Evolutionary conservation across 2,329 filamentous ascomycete genomes (phyloP).

Genomic region (Colletotrichum caudatum): DNA sequence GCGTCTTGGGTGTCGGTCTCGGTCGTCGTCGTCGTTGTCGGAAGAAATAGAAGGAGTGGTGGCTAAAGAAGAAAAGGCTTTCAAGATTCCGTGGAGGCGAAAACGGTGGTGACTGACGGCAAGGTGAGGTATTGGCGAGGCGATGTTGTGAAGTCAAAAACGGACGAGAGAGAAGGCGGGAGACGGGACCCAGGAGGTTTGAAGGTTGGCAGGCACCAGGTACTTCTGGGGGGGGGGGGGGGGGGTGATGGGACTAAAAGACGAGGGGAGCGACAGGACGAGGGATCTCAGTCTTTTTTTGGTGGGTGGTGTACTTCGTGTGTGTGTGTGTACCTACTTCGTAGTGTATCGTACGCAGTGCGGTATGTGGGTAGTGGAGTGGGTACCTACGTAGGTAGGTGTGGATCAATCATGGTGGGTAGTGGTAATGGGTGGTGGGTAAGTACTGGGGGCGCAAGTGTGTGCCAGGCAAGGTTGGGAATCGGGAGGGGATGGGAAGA

Average conservation of each 20-base stretch:
- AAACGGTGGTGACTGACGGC: neutral
- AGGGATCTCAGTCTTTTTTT: slow-evolving; percentile 37
- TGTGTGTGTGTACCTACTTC: neutral
- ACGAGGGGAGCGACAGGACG: slow-evolving; percentile 33
- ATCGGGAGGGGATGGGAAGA: neutral
- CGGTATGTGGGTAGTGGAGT: neutral
- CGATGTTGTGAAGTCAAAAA: slow-evolving; percentile 35
- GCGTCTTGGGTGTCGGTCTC: neutral
- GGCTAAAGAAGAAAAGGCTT: neutral
- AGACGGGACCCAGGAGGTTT: slow-evolving; percentile 18
- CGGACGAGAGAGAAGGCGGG: slow-evolving; percentile 6
- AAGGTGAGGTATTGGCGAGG: slow-evolving; percentile 22
- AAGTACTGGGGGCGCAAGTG: neutral
- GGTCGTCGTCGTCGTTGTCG: neutral
- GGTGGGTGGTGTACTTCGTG: neutral
- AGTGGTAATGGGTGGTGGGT: neutral
- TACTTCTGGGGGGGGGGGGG: slow-evolving; percentile 31
- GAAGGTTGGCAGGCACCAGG: slow-evolving; percentile 28
- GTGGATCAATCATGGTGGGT: slow-evolving; percentile 17
- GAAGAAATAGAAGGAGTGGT: neutral
- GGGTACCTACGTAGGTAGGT: neutral
- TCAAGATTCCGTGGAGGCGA: neutral
- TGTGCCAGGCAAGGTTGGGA: slow-evolving; percentile 22
- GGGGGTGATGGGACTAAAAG: slow-evolving; percentile 30
- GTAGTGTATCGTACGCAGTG: neutral